phyloP scores from a whole-genome alignment of 2,329 filamentous ascomycete species.

The Penicillium psychrosexuale region DNA sequence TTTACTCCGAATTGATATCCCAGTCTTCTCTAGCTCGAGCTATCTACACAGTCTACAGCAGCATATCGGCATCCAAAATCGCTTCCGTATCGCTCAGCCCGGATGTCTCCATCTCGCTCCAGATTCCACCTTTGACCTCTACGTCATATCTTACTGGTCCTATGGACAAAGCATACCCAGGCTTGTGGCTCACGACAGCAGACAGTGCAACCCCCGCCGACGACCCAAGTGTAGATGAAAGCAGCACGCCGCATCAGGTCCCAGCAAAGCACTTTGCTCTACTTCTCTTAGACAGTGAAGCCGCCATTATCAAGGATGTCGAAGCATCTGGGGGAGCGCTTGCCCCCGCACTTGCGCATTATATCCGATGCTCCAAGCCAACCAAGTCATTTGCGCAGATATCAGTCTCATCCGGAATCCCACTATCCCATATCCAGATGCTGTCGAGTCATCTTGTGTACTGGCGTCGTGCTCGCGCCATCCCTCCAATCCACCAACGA shows the following conservation, averaged over 20 bases:
- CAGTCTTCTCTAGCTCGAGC: conserved; percentile 77
- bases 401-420: conserved; percentile 60
- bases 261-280: conserved; percentile 85
- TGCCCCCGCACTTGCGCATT: conserved; percentile 72
- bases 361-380: conserved; percentile 58
- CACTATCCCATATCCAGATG: conserved; percentile 75
- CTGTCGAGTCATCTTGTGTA: conserved; percentile 92
- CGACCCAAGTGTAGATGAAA: conserved; percentile 57
- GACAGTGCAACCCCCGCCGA: conserved; percentile 73
- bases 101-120: conserved; percentile 58
- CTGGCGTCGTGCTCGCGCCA: conserved; percentile 88
- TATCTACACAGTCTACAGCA: conserved; percentile 76
- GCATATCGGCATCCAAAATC: conserved; percentile 79
- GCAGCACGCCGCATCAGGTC: conserved; percentile 51
- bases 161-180: conserved; percentile 66
- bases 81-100: conserved; percentile 75
- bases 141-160: conserved; percentile 69
- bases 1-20: conserved; percentile 48
- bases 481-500: conserved; percentile 82
- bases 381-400: conserved; percentile 71
- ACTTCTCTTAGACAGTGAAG: conserved; percentile 77
- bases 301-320: conserved; percentile 69
- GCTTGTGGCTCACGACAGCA: conserved; percentile 83
- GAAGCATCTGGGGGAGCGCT: conserved; percentile 70
- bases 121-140: conserved; percentile 62